phyloP scores from a whole-genome alignment of 73 alveolate genomes.

The Tetrahymena thermophila region DNA sequence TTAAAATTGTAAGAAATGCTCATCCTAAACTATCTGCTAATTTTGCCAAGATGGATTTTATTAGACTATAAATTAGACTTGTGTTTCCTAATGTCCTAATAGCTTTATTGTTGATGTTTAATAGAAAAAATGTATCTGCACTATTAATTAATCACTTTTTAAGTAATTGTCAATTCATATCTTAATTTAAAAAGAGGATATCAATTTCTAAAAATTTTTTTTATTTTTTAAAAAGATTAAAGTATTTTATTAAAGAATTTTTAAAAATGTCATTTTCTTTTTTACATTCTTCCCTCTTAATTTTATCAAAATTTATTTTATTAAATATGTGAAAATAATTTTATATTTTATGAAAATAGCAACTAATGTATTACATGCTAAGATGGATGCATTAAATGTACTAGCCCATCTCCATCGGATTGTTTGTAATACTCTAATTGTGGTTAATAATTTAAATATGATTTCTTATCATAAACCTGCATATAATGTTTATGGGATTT shows the following conservation, averaged over 20 bases:
- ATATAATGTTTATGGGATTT: neutral
- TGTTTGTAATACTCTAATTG: neutral
- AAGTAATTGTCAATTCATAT: neutral
- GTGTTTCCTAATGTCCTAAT: neutral
- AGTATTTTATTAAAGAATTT: no score
- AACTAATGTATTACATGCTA: neutral
- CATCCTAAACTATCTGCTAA: neutral
- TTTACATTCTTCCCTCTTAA: no score
- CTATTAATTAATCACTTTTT: neutral
- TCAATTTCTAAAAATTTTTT: no score
- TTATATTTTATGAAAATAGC: neutral
- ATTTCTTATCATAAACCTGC: neutral
- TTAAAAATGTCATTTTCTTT: no score
- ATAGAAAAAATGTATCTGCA: neutral
- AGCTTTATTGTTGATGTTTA: neutral
- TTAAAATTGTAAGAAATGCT: neutral
- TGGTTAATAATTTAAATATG: neutral
- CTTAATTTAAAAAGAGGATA: neutral
- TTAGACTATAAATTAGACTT: neutral
- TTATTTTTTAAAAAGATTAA: no score
- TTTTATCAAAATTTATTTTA: no score
- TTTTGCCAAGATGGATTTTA: neutral
- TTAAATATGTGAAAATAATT: no score
- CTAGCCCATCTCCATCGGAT: neutral
- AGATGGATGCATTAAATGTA: neutral